Conservation (phyloP, 2,329 filamentous ascomycete species). For the Fusarium goolgardi region DNA sequence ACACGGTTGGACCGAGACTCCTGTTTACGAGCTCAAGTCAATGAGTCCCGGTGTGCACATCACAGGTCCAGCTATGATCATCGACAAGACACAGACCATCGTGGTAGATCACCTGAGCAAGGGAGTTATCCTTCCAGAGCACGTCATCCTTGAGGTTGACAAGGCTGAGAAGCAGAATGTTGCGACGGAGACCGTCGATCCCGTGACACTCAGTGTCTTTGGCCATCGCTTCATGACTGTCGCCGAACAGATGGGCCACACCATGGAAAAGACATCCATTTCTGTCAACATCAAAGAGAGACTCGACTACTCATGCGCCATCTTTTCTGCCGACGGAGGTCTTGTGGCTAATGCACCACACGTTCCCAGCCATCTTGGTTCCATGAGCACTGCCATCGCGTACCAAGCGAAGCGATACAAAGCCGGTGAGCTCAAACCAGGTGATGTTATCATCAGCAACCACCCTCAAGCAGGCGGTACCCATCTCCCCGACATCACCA, state of each 20-base stretch:
- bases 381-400: conserved; percentile 40
- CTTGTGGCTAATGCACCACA: conserved; percentile 40
- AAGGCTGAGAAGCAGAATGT: conserved; percentile 37
- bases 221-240: conserved; percentile 85
- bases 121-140: conserved; percentile 50
- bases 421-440: conserved; percentile 35
- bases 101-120: conserved; percentile 66
- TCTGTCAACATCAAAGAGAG: conserved; percentile 83
- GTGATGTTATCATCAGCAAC: conserved; percentile 42
- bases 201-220: conserved; percentile 79
- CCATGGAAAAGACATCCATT: conserved; percentile 80
- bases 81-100: conserved; percentile 79
- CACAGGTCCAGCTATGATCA: conserved; percentile 74
- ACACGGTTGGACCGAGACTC: conserved; percentile 45
- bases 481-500: conserved; percentile 47
- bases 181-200: conserved; percentile 66
- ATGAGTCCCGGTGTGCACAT: conserved; percentile 39
- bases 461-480: conserved; percentile 46
- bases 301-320: conserved; percentile 81
- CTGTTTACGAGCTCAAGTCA: conserved; percentile 43
- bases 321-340: conserved; percentile 73
- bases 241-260: conserved; percentile 82
- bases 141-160: conserved; percentile 52
- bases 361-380: conserved; percentile 39
- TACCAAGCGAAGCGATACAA: conserved; percentile 39